phyloP scores from a whole-genome alignment of 345 rosid species.

The Noccaea bulbosa region DNA sequence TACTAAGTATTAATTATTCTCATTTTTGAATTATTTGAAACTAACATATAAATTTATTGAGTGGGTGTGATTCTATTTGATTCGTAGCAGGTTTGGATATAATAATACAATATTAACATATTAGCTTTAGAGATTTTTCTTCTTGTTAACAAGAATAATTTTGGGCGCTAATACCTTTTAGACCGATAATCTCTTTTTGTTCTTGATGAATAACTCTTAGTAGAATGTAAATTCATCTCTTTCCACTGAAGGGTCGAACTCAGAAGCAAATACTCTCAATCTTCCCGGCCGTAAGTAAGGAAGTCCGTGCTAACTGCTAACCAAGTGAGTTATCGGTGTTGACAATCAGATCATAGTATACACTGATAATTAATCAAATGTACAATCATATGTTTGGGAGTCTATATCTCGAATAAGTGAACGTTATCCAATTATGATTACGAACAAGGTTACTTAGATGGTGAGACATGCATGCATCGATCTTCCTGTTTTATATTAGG shows the following conservation, averaged over 20 bases:
- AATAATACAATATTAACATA: not conserved
- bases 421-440: constrained; percentile 1
- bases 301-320: not conserved
- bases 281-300: too few species aligned
- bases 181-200: too few species aligned
- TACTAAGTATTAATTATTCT: constrained; percentile 1
- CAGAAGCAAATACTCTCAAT: not conserved
- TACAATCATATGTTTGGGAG: not conserved
- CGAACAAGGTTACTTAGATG: not conserved
- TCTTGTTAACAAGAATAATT: not conserved
- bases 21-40: constrained; percentile 35
- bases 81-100: constrained; percentile 15
- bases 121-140: not conserved
- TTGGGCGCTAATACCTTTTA: too few species aligned
- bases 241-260: too few species aligned
- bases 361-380: too few species aligned
- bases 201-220: too few species aligned
- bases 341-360: too few species aligned
- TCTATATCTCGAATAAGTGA: not conserved
- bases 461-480: not conserved
- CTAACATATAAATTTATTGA: constrained; percentile 6
- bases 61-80: constrained; percentile 15
- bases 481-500: not conserved
- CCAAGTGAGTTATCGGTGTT: not conserved
- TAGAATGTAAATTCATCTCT: too few species aligned